Base-by-base conservation (phyloP, 768 basidiomycete species). In the Auricularia heimuer region DNA sequence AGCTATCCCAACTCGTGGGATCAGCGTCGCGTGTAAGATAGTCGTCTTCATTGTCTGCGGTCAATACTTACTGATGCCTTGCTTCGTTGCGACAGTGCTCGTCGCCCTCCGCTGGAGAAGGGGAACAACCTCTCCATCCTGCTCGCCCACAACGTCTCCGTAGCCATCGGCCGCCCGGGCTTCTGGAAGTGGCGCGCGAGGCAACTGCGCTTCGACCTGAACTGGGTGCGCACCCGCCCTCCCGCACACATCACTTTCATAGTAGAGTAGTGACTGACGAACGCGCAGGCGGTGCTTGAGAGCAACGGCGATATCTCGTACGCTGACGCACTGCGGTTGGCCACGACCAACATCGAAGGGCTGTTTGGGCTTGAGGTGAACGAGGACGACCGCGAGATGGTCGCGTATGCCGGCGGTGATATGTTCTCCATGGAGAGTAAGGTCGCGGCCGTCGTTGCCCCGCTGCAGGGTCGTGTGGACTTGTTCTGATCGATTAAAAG, bases 1-100 rank as follows among this genome's bases (percentile, higher is more conserved):
- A 90, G 63, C 81, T 90, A 6, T 87, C 79, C 94, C 94, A 0
- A 69, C 71, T 63, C 71, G 6, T 97, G 93, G 93, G 88, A 89
- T 68, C 74, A 78, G 65, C 77, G 78, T 58, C 78, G 89, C 64
- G 83, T 86, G 86, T 87, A 70, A 71, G 85, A 37, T 3, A n/a
- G 8, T 21, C 6, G 21, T 4, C 11, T n/a, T 45, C 18, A 45
- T 3, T 11, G 18, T 3, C 44, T 3, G 10, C 0, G 18, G 3
- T 18, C 44, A 10, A 45, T 18, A 11, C 44, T 3, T 45, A 10
- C 44, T 18, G 44, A 10, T 11, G 10, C 44, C 11, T 45, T 45
- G 44, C 18, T 45, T 45, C 44, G 44, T 10, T 45, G 10, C 18
- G 11, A 11, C 34, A 85, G 88, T 70, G 72, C 85, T 62, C 72